Conservation (phyloP, 176 grass and related monocot species). For the Triticum aestivum region DNA sequence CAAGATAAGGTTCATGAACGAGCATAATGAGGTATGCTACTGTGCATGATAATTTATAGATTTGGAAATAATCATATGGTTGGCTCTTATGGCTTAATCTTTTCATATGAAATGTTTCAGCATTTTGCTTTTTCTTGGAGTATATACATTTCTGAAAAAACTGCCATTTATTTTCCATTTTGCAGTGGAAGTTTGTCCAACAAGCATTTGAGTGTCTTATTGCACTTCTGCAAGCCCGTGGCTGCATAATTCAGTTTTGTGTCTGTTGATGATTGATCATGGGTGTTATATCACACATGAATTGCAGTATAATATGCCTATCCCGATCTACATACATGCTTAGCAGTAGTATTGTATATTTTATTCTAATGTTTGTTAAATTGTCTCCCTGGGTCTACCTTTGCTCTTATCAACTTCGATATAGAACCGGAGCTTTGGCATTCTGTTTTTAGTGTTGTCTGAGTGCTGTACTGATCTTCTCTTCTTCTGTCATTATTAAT, state of each 20-base stretch:
- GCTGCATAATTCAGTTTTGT: neutral
- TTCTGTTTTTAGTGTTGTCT: neutral
- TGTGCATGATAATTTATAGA: neutral
- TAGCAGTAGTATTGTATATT: neutral
- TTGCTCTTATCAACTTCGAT: neutral
- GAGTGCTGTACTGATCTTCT: neutral
- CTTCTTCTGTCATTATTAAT: neutral
- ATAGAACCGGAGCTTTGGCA: neutral
- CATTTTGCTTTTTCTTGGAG: neutral
- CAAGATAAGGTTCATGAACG: slow-evolving; percentile 36
- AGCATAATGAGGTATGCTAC: slow-evolving; percentile 55
- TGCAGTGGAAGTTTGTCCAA: neutral
- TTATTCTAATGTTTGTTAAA: neutral
- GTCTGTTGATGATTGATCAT: neutral
- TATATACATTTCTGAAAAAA: neutral
- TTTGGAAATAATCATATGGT: neutral
- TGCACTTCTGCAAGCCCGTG: neutral
- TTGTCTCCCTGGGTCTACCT: neutral
- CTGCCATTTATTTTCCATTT: neutral
- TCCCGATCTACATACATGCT: neutral
- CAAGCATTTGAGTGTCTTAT: neutral
- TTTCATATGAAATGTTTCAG: neutral
- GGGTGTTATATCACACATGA: neutral
- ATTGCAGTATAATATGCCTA: neutral
- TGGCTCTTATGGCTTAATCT: neutral